These are phyloP conservation scores for Solanum sejunctum DNA, from an alignment of 257 asterid species.

Conservation along the genomic window DNA sequence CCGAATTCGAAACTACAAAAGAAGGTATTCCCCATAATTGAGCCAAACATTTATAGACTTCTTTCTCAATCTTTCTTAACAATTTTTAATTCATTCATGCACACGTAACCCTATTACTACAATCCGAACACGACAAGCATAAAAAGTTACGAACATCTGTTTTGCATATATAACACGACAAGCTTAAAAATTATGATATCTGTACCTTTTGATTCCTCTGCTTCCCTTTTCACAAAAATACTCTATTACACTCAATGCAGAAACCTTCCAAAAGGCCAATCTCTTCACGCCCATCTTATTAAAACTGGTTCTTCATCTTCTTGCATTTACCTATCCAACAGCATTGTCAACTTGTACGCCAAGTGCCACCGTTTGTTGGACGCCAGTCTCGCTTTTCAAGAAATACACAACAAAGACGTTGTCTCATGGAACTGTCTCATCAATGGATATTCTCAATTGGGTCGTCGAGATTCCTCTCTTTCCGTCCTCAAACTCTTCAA, in stretches of 20 bases:
- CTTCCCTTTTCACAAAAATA: conserved; percentile 38
- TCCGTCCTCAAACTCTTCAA: conserved; percentile 41
- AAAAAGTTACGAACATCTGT: too few relatives aligned
- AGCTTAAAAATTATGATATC: too few relatives aligned
- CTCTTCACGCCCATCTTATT: conserved; percentile 61
- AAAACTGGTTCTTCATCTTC: conserved; percentile 36
- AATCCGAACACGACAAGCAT: too few relatives aligned
- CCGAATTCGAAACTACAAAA: too few relatives aligned
- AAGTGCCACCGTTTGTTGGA: conserved; percentile 48
- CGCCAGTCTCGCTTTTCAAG: conserved; percentile 41
- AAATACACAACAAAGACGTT: conserved; percentile 32
- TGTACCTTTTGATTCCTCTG: conserved; percentile 23
- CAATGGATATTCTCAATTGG: conserved; percentile 51
- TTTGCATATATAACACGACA: too few relatives aligned
- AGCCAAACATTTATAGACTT: too few relatives aligned
- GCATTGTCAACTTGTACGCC: conserved; percentile 59
- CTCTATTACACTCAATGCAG: conserved; percentile 33
- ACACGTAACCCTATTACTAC: too few relatives aligned
- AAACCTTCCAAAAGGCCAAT: conserved; percentile 26
- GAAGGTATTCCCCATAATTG: too few relatives aligned
- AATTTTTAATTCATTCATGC: too few relatives aligned
- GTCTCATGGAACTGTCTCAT: conserved; percentile 74
- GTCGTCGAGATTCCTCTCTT: conserved; percentile 20
- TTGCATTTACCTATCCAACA: conserved; percentile 35
- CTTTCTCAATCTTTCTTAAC: too few relatives aligned